phyloP scores from a whole-genome alignment of 1,284 basidiomycete species.

The Kwoniella shivajii region DNA sequence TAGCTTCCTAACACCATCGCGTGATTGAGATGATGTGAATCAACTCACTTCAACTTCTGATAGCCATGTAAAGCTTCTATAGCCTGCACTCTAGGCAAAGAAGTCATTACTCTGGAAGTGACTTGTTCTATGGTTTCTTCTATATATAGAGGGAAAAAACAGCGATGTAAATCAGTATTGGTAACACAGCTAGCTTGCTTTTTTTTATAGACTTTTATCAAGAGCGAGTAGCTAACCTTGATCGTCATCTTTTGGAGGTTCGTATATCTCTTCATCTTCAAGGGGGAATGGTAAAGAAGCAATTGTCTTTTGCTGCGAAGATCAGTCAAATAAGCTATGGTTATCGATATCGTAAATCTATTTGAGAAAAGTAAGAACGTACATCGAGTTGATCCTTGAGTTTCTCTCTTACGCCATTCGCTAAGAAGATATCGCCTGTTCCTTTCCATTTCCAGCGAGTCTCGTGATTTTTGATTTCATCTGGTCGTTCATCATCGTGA shows the following conservation, averaged over 20 bases:
- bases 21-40: no score
- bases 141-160: conserved; percentile 3
- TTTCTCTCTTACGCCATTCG: conserved; percentile 36
- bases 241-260: conserved; percentile 46
- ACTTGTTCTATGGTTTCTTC: conserved; percentile 50
- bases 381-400: conserved; percentile 35
- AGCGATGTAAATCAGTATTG: not conserved
- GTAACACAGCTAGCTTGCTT: not conserved
- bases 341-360: not conserved
- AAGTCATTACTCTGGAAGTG: conserved; percentile 39
- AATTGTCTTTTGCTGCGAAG: conserved; percentile 23
- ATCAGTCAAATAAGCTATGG: not conserved
- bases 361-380: conserved; percentile 7
- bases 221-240: conserved; percentile 18
- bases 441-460: conserved; percentile 21
- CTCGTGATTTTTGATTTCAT: not conserved
- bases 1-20: no score
- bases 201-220: not conserved
- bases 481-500: not conserved
- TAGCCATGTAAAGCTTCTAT: conserved; percentile 52
- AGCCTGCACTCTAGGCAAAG: conserved; percentile 49
- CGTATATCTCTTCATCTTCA: conserved; percentile 50
- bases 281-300: conserved; percentile 46
- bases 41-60: conserved; percentile 50
- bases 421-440: conserved; percentile 50